These are phyloP conservation scores for Trichomonas vaginalis DNA, from an alignment of 208 protist species.

Conservation along the genomic window DNA sequence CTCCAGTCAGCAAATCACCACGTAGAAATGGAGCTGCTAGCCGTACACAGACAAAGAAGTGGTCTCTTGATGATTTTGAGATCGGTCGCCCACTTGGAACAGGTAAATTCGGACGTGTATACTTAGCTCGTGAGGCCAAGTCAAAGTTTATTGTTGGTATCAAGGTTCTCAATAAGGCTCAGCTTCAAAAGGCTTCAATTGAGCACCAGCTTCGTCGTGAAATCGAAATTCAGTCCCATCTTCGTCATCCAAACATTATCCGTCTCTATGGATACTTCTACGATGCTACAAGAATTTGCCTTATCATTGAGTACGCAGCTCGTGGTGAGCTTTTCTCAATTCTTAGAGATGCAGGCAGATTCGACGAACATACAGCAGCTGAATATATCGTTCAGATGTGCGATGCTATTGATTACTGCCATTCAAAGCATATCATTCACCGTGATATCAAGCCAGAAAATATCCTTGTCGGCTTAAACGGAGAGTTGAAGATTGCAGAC, in stretches of 20 bases:
- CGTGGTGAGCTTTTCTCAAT: constrained; percentile 89
- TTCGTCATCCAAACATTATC: constrained; percentile 75
- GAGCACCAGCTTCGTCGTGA: constrained; percentile 86
- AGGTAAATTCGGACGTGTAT: constrained; percentile 94
- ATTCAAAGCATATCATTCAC: constrained; percentile 73
- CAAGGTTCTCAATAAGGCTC: constrained; percentile 63
- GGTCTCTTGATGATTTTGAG: constrained; percentile 51
- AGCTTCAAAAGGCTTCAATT: constrained; percentile 74
- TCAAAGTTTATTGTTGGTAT: constrained; percentile 54
- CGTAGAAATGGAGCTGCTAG: no score
- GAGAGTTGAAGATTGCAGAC: constrained; percentile 90
- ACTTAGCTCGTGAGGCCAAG: constrained; percentile 72
- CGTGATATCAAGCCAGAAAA: no score
- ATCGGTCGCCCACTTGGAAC: constrained; percentile 43
- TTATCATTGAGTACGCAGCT: constrained; percentile 93
- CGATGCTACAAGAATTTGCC: constrained; percentile 80
- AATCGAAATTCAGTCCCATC: constrained; percentile 94
- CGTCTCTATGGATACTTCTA: constrained; percentile 84
- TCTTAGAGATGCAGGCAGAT: constrained; percentile 13
- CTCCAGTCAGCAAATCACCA: no score
- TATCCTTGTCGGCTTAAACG: constrained; percentile 48
- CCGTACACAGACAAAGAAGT: constrained; percentile 20
- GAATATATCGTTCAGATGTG: constrained; percentile 68
- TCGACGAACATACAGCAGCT: constrained; percentile 31
- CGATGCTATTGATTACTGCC: constrained; percentile 82